A percentile compares a stretch with the other conserved stretches of the same genome.
phyloP scores from a whole-genome alignment of 1,139 yeast genomes.

The Sugiyamaella grinbergsii region DNA sequence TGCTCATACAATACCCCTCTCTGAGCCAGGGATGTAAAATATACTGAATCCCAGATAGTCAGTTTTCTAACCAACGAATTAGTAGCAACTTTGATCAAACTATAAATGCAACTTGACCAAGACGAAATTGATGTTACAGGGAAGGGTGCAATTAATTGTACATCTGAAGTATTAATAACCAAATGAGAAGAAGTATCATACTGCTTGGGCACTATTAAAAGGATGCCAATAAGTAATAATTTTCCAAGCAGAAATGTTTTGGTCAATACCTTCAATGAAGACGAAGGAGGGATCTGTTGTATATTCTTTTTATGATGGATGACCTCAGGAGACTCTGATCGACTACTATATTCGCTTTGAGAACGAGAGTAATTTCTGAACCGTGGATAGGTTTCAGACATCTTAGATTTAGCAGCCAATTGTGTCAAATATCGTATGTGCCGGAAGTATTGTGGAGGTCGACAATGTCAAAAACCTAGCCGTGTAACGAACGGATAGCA shows the following conservation, averaged over 20 bases:
- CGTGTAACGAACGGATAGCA: no score
- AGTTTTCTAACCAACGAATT: constrained; percentile 37
- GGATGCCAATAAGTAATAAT: constrained; percentile 44
- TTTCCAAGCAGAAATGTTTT: constrained; percentile 43
- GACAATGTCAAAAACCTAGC: no score
- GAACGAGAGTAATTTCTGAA: background rate
- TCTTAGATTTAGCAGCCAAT: no score
- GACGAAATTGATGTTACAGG: background rate
- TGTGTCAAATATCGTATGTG: background rate
- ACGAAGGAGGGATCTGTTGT: background rate
- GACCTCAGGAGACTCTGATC: background rate
- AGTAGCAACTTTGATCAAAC: constrained; percentile 1
- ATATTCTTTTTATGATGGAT: background rate
- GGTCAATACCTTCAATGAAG: constrained; percentile 9
- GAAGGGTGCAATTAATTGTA: constrained; percentile 1
- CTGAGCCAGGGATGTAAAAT: constrained; percentile 61
- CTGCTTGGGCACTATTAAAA: constrained; percentile 48
- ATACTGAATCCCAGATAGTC: constrained; percentile 85
- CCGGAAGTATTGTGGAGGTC: background rate
- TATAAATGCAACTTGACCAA: background rate
- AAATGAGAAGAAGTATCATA: constrained; percentile 54
- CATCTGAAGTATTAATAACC: constrained; percentile 29
- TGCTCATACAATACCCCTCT: constrained; percentile 67
- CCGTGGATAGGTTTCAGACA: background rate
- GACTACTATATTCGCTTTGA: background rate